phyloP scores from a whole-genome alignment of 176 grass and related monocot genomes.

The Triticum dicoccoides region DNA sequence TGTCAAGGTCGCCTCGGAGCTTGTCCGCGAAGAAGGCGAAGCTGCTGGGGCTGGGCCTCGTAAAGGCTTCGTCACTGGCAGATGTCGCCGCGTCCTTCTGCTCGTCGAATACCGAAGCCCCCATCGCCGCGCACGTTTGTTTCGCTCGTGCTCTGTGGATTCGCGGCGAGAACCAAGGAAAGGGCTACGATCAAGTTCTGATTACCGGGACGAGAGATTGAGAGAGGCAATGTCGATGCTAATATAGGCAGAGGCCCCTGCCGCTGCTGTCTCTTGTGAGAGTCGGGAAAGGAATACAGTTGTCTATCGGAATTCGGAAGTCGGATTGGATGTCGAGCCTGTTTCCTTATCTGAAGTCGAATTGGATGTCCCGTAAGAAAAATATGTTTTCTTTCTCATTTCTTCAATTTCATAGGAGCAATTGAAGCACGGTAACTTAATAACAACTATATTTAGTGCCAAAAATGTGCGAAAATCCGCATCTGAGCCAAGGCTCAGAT shows the following conservation, averaged over 20 bases:
- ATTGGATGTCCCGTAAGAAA: too few species aligned
- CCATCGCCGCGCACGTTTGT: not conserved
- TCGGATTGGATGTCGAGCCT: not conserved
- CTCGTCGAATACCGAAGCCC: not conserved
- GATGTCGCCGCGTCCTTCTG: not conserved
- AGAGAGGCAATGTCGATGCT: not conserved
- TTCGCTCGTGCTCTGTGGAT: not conserved
- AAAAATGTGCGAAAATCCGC: too few species aligned
- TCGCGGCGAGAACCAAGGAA: not conserved
- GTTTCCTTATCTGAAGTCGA: not conserved
- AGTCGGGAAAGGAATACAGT: not conserved
- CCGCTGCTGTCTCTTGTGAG: not conserved
- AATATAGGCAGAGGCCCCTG: not conserved
- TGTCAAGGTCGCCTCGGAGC: not conserved
- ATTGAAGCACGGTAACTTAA: too few species aligned
- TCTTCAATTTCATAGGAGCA: too few species aligned
- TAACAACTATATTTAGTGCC: too few species aligned
- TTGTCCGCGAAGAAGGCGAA: not conserved
- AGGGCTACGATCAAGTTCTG: not conserved
- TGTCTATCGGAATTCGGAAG: not conserved
- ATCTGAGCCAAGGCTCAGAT: too few species aligned
- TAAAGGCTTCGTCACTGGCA: not conserved
- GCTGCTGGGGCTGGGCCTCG: not conserved
- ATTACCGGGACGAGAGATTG: not conserved
- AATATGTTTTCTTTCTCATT: too few species aligned